Conservation (phyloP, 495 filamentous ascomycete species). For the Xylaria grammica region DNA sequence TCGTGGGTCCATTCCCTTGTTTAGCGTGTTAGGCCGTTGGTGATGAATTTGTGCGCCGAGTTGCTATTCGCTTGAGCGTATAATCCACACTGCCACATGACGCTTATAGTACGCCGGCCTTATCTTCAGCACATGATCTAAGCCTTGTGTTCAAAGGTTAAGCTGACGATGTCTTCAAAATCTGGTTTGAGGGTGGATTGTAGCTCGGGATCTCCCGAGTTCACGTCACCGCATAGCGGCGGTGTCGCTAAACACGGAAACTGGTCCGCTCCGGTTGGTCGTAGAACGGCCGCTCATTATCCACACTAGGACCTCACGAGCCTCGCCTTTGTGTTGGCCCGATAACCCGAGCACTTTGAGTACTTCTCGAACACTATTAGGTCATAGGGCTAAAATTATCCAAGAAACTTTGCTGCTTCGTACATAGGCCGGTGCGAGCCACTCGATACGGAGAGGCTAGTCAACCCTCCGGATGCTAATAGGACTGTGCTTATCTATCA, state of each 20-base stretch:
- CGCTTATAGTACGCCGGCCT: not conserved
- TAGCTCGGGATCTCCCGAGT: not conserved
- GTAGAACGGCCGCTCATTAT: constrained; percentile 1
- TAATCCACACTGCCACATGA: not conserved
- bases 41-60: not conserved
- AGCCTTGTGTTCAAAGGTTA: not conserved
- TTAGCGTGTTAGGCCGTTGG: not conserved
- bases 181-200: not conserved
- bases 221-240: not conserved
- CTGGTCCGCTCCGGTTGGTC: not conserved
- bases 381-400: not conserved
- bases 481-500: no score
- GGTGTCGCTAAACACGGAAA: constrained; percentile 10
- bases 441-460: not conserved
- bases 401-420: not conserved
- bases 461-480: no score
- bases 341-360: not conserved
- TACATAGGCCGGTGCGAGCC: not conserved
- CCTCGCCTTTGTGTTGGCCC: not conserved
- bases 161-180: not conserved
- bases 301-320: constrained; percentile 1
- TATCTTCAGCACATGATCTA: not conserved
- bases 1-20: not conserved
- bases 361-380: not conserved
- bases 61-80: not conserved